Conservation (phyloP, 2,329 filamentous ascomycete genomes). For the Penicillium thymicola region DNA sequence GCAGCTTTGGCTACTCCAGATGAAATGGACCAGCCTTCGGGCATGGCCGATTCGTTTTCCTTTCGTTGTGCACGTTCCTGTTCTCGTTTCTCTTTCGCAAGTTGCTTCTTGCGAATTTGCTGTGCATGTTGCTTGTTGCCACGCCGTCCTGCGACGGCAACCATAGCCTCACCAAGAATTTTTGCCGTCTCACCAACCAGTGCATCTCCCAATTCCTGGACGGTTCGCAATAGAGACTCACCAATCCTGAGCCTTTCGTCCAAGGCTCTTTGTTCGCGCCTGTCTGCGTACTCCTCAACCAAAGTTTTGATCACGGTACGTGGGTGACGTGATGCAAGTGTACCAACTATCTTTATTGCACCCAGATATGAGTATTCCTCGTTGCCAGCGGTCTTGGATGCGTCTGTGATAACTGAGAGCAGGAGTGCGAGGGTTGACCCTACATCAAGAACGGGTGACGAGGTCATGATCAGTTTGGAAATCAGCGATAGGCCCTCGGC, state of each 20-base stretch:
- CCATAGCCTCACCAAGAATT: constrained; percentile 38
- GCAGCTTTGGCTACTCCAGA: constrained; percentile 11
- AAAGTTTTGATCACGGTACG: constrained; percentile 42
- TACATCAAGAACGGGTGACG: constrained; percentile 44
- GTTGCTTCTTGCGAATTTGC: constrained; percentile 24
- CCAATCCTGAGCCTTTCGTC: constrained; percentile 44
- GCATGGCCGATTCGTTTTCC: constrained; percentile 23
- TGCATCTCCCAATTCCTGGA: constrained; percentile 40
- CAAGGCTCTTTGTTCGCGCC: constrained; percentile 34
- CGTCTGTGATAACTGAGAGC: constrained; percentile 38
- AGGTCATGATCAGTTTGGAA: constrained; percentile 38
- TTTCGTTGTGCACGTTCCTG: constrained; percentile 31
- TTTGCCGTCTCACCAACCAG: constrained; percentile 38
- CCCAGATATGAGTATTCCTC: constrained; percentile 47
- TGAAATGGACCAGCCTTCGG: constrained; percentile 32
- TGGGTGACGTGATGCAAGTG: constrained; percentile 41
- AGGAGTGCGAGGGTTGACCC: constrained; percentile 42
- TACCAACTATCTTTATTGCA: constrained; percentile 42
- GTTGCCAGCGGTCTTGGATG: constrained; percentile 29
- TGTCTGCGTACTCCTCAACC: constrained; percentile 41
- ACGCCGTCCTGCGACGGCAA: constrained; percentile 40
- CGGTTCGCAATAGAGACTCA: constrained; percentile 41
- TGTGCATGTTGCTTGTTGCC: constrained; percentile 37
- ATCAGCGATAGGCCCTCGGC: constrained; percentile 44
- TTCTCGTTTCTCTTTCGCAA: constrained; percentile 27